Conservation (phyloP, 306 rosid genomes). For the Senna tora region DNA sequence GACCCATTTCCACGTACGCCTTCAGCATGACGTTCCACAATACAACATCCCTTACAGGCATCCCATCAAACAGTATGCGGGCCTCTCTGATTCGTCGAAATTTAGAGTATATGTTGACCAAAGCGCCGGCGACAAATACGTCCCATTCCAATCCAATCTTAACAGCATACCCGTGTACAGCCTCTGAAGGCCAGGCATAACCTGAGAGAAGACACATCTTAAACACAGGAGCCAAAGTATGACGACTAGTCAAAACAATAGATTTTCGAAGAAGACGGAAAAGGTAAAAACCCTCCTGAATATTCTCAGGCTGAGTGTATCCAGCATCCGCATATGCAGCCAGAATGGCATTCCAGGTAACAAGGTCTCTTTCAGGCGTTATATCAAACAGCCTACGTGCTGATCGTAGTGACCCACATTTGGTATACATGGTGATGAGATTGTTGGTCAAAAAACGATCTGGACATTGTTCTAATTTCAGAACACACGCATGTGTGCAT, state of each 20-base stretch:
- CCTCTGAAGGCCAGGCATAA: slow-evolving; percentile 54
- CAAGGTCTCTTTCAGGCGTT: slow-evolving; percentile 61
- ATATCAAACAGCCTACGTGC: slow-evolving; percentile 77
- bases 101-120: slow-evolving; percentile 73
- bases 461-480: slow-evolving; percentile 47
- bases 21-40: slow-evolving; percentile 82
- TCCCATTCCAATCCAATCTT: slow-evolving; percentile 75
- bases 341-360: slow-evolving; percentile 83
- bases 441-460: slow-evolving; percentile 69
- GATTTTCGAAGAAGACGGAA: slow-evolving; percentile 63
- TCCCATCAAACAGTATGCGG: slow-evolving; percentile 68
- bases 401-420: slow-evolving; percentile 59
- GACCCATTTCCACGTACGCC: slow-evolving; percentile 63
- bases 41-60: slow-evolving; percentile 68
- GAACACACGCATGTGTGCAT: slow-evolving; percentile 58
- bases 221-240: slow-evolving; percentile 70
- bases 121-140: slow-evolving; percentile 66
- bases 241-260: slow-evolving; percentile 51
- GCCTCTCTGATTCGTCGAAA: slow-evolving; percentile 57
- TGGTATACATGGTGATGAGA: slow-evolving; percentile 70
- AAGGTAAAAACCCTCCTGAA: slow-evolving; percentile 54
- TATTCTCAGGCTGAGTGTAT: slow-evolving; percentile 30
- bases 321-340: slow-evolving; percentile 59
- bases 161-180: slow-evolving; percentile 68
- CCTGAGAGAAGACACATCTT: slow-evolving; percentile 60